Evolutionary conservation across 345 rosid genomes (phyloP).

Genomic region (Lepidium didymum): DNA sequence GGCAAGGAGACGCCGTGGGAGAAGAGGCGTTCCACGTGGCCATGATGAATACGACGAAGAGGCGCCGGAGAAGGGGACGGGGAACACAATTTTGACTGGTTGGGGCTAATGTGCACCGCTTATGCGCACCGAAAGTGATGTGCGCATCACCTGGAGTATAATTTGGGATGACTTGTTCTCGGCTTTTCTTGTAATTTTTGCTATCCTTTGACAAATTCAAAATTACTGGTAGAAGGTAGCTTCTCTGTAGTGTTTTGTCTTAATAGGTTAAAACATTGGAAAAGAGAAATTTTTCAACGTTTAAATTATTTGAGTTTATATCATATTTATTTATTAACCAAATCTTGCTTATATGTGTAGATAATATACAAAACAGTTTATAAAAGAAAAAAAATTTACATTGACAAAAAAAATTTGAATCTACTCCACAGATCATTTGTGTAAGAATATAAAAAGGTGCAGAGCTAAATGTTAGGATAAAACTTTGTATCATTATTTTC

Average conservation of each 20-base stretch:
- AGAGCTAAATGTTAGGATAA: too few species aligned
- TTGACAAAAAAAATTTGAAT: too few species aligned
- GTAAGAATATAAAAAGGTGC: too few species aligned
- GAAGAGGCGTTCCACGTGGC: constrained; percentile 31
- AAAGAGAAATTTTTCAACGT: background rate
- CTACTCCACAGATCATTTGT: too few species aligned
- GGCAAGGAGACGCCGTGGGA: constrained; percentile 27
- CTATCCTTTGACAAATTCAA: constrained; percentile 22
- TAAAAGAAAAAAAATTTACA: background rate
- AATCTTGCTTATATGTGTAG: background rate
- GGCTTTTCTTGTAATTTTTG: background rate
- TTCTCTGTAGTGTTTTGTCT: background rate
- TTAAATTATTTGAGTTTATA: background rate
- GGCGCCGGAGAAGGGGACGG: constrained; percentile 13
- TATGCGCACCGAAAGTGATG: constrained; percentile 41
- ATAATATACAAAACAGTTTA: background rate
- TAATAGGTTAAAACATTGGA: background rate
- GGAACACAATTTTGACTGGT: background rate
- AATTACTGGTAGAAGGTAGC: background rate
- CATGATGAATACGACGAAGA: constrained; percentile 14
- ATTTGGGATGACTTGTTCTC: constrained; percentile 11
- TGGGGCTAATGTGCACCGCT: constrained; percentile 34
- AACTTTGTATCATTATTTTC: too few species aligned
- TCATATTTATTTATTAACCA: background rate
- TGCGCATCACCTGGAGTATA: constrained; percentile 26